Percentiles rank a stretch among this genome's conserved stretches.
phyloP scores from a whole-genome alignment of 139 green algal species.

The Chlamydomonas sphaeroides region DNA sequence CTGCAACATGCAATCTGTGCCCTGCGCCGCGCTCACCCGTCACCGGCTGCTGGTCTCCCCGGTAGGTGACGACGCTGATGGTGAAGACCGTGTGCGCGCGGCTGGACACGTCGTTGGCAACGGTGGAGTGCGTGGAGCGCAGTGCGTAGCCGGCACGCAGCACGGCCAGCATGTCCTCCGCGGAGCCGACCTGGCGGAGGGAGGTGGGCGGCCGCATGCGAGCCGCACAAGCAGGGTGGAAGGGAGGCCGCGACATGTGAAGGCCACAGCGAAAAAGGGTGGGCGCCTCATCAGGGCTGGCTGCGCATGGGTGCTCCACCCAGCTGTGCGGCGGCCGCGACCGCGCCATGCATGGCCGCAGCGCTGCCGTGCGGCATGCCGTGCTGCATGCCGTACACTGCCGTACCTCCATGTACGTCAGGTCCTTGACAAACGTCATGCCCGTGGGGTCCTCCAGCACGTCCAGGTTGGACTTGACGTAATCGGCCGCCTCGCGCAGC shows the following conservation, averaged over 20 bases:
- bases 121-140: conserved; percentile 40
- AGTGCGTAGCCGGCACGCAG: conserved; percentile 43
- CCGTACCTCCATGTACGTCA: conserved; percentile 57
- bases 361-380: too few species aligned
- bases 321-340: too few species aligned
- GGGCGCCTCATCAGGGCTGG: too few species aligned
- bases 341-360: too few species aligned
- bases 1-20: too few species aligned
- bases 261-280: too few species aligned
- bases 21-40: conserved; percentile 44
- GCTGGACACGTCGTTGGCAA: conserved; percentile 51
- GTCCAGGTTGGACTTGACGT: conserved; percentile 47
- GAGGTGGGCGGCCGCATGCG: too few species aligned
- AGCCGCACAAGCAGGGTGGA: too few species aligned
- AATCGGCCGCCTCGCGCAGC: conserved; percentile 31
- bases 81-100: conserved; percentile 70
- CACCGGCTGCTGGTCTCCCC: conserved; percentile 42
- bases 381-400: too few species aligned
- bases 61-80: conserved; percentile 47
- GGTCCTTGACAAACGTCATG: conserved; percentile 56
- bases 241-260: too few species aligned
- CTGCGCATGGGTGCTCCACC: too few species aligned
- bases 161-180: conserved; percentile 43
- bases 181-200: conserved; percentile 42
- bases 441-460: conserved; percentile 58